Evolutionary conservation across 225 moss, liverwort and hornwort species (phyloP), one percentile per base, ranked within the genome.

Genomic region (Ulota crispa): DNA sequence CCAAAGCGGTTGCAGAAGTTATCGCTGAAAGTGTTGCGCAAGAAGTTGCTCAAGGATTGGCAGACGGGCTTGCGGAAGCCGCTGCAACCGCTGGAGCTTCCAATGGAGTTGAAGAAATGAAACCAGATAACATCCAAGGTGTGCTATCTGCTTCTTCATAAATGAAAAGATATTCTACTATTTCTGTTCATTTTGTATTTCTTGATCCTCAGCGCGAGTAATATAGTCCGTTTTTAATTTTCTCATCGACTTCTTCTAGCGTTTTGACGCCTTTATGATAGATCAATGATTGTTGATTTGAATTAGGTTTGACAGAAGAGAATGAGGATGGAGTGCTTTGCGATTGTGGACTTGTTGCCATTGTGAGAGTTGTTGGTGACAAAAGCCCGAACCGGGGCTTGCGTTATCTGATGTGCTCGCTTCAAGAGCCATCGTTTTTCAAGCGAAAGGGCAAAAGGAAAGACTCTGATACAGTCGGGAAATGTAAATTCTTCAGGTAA

Each of bases 381-480:
- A 92, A 92, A 78, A 92, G 92, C 70, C 88, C 88, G 10, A 92
- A 92, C 21, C 87, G 92, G 80, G 92, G 92, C 63, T 82, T 90
- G 81, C 90, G 90, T n/a, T 92, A 92, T 66, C 85, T 92, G 62
- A 86, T 90, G 86, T 92, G 92, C 64, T 80, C 88, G 9, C 81
- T 76, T 66, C 91, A 91, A 30, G 91, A 91, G 66, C 89, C 89
- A 21, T 85, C 91, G 1, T 91, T 89, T 85, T 89, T 89, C 60
- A 91, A 91, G 77, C 78, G 87, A 31, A 91, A 91, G 77, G 89
- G 91, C 79, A 91, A 91, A 61, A 81, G 87, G 70, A 91, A 85
- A 82, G 83, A 83, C 9, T 91, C 91, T 39, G 89, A 89, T 78
- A 82, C 85, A 50, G 72, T 86, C 63, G 88, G 87, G 20, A 91